Base-by-base conservation (phyloP, 192 early-diverging fungal genomes). In the Linnemannia elongata region DNA sequence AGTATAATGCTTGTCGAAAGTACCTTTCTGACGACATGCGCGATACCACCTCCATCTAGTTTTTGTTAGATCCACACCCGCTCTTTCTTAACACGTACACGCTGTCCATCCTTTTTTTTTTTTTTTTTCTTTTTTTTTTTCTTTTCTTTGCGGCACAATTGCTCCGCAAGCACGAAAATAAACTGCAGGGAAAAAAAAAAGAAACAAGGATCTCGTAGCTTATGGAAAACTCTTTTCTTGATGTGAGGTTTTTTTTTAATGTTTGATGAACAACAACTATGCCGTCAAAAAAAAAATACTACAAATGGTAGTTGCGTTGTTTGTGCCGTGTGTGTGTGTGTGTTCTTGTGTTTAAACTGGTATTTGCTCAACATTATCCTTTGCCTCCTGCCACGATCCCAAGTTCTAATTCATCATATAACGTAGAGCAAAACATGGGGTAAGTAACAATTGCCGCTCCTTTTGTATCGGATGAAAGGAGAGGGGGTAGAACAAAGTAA, bases 301-400 rank as follows among this genome's bases (percentile, higher is more conserved):
- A 42, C 49, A 52, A 52, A 22, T 20, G 20, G 7, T 0, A 10
- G 20, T 22, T 4, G 49, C 5, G 18, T 52, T 52, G 15, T 39
- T 39, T 39, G 18, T 18, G 17, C 22, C 20, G 4, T 18, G 49
- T 52, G 1, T 47, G 47, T 49, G 47, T 49, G n/a, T n/a, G 44
- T 45, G 2, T 52, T 5, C 5, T 52, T 52, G 49, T 20, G 6
- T 70, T 75, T 81, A 87, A 45, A 81, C 79, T 74, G 85, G 88
- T 80, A 93, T 89, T 33, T 91, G 83, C 38, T 91, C 87, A 49
- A 93, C 85, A 68, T 90, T 82, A 20, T 80, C 83, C 52, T 89
- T 88, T 13, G 90, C 92, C 76, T 93, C 91, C 66, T 91, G 82
- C 92, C 92, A 93, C 49, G 89, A 91, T 69, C 79, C 89, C 42